Evolutionary conservation across 257 asterid species (phyloP), one percentile per base, ranked within the genome.

Genomic region (Solanum infundibuliforme): DNA sequence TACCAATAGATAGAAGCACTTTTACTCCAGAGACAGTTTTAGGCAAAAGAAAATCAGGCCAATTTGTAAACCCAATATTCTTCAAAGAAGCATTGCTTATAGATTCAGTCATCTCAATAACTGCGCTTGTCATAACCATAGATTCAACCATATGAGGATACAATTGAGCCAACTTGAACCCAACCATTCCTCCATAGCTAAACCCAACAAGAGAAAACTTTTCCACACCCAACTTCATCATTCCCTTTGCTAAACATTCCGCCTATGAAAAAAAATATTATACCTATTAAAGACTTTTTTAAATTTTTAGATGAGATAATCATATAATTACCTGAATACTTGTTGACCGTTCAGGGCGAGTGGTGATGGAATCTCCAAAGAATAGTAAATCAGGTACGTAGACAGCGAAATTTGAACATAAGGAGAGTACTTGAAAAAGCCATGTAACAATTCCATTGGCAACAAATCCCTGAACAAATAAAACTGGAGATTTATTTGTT

Each of bases 141-240:
- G 90, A 81, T 2, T 88, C 87, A 12, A 90, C 89, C 87, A 90
- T 48, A 4, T 81, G 86, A 7, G 92, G 89, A 2, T 81, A 11
- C 85, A 90, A 16, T 43, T 82, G 83, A 6, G 91, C 92, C 83
- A 89, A 21, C 83, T 88, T 86, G 79, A 89, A 89, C 77, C 73
- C 89, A 2, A 87, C 43, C 46, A 73, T 39, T 12, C 91, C 91
- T 29, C 91, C 91, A 27, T 90, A 89, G 4, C 92, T 90, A 1
- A 91, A 39, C 10, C 92, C 91, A 6, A 91, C 91, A 1, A 89
- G 52, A 18, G 90, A 85, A 76, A 86, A 90, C 74, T 52, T 89
- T 60, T 89, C 75, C 25, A 90, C 90, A 8, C 92, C 91, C 41
- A 90, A 36, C 20, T 46, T 87, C 88, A 82, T 86, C 88, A 90